Evolutionary conservation across 2,329 filamentous ascomycete species (phyloP).

Genomic region (Aspergillus fumigatiaffinis): DNA sequence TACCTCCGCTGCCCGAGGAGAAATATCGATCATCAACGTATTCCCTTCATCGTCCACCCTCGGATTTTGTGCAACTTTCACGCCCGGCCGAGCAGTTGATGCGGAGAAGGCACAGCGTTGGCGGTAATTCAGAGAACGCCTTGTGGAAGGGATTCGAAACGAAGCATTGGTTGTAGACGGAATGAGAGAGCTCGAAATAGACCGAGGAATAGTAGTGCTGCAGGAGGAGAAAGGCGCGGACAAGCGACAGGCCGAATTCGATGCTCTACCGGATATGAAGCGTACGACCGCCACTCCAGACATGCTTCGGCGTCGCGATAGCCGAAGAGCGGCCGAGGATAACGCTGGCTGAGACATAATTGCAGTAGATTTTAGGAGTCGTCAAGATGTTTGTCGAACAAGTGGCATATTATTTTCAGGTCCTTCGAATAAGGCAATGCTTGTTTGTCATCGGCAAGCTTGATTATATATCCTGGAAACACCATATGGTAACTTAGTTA

Average conservation of each 20-base stretch:
- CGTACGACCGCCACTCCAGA: constrained; percentile 10
- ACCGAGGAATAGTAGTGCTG: constrained; percentile 18
- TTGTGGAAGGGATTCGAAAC: background rate
- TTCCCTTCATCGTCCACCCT: constrained; percentile 77
- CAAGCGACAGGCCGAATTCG: constrained; percentile 17
- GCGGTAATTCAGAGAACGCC: constrained; percentile 3
- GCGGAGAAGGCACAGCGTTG: constrained; percentile 33
- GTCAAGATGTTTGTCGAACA: background rate
- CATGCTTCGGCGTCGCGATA: constrained; percentile 17
- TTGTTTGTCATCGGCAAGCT: background rate
- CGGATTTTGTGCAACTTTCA: constrained; percentile 59
- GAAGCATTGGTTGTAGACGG: background rate
- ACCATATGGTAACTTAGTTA: constrained; percentile 16
- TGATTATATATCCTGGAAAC: constrained; percentile 23
- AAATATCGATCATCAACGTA: constrained; percentile 80
- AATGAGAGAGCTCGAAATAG: constrained; percentile 4
- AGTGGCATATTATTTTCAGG: background rate
- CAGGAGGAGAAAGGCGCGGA: constrained; percentile 24
- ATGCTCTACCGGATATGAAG: constrained; percentile 19
- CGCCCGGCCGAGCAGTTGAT: constrained; percentile 30
- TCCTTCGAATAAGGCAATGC: background rate
- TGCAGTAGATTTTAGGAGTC: background rate
- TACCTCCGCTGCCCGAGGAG: constrained; percentile 75
- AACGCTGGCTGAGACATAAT: constrained; percentile 30
- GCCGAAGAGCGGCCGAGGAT: constrained; percentile 20